Evolutionary conservation across 1,284 basidiomycete genomes (phyloP).

Genomic region (Cutaneotrichosporon curvatum): DNA sequence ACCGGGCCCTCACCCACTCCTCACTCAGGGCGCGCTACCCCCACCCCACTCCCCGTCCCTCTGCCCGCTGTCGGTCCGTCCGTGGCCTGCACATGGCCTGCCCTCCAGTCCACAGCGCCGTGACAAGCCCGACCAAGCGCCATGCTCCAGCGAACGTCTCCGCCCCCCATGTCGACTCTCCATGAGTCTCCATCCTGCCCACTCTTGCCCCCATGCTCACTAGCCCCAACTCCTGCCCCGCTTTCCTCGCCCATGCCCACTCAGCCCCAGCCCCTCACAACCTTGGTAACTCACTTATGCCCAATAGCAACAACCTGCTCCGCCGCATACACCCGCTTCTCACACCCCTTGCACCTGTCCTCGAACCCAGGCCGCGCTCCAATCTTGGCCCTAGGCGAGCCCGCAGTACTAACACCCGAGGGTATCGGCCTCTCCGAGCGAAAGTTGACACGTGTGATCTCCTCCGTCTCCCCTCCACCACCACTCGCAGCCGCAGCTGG

Average conservation of each 20-base stretch:
- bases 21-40: too few relatives aligned
- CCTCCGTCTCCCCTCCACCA: background rate
- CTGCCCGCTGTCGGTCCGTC: background rate
- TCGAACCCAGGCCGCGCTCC: slow-evolving; percentile 30
- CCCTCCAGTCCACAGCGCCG: too few relatives aligned
- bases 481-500: background rate
- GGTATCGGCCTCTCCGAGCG: slow-evolving; percentile 23
- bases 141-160: too few relatives aligned
- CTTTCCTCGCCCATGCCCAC: too few relatives aligned
- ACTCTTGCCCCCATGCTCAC: too few relatives aligned
- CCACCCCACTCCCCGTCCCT: background rate
- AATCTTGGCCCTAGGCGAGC: slow-evolving; percentile 23
- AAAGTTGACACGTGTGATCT: slow-evolving; percentile 23
- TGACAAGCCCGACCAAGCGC: too few relatives aligned
- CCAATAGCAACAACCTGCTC: slow-evolving; percentile 34
- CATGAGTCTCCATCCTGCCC: too few relatives aligned
- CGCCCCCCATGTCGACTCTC: too few relatives aligned
- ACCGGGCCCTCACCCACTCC: background rate
- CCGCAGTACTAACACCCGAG: background rate
- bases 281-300: slow-evolving; percentile 9
- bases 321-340: slow-evolving; percentile 44
- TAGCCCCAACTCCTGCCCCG: too few relatives aligned
- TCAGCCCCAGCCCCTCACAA: too few relatives aligned
- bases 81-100: too few relatives aligned
- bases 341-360: slow-evolving; percentile 38